Evolutionary conservation across 2,329 filamentous ascomycete genomes (phyloP).

Genomic region (Colletotrichum sp.): DNA sequence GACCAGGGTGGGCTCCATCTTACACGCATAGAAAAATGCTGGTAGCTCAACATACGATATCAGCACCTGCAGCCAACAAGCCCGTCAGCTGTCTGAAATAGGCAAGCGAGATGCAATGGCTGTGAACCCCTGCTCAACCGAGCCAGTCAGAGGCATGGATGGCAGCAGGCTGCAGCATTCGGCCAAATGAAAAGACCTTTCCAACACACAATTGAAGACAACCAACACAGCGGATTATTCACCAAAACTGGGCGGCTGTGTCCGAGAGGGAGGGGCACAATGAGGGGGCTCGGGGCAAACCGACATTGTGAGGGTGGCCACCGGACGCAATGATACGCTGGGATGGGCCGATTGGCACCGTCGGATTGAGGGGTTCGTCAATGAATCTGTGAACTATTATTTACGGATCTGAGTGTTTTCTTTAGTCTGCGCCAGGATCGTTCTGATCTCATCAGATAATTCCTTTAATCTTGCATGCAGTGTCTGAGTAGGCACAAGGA

Average conservation of each 20-base stretch:
- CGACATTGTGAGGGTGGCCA: neutral
- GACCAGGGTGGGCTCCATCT: neutral
- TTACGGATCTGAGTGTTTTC: neutral
- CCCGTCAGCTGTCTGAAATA: neutral
- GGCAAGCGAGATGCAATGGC: neutral
- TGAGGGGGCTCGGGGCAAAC: neutral
- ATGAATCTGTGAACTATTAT: neutral
- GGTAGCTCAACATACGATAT: neutral
- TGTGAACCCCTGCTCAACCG: neutral
- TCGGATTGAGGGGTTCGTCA: neutral
- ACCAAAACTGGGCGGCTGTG: neutral
- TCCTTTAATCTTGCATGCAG: neutral
- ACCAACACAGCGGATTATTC: neutral
- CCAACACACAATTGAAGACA: neutral
- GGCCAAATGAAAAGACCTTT: neutral
- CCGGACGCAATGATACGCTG: neutral
- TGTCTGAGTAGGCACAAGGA: neutral
- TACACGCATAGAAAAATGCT: neutral
- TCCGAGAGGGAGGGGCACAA: neutral
- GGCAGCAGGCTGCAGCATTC: neutral
- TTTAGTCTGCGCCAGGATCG: neutral
- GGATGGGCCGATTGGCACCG: neutral
- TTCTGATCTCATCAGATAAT: neutral
- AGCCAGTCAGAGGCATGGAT: neutral
- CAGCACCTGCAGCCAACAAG: neutral